A percentile compares a stretch with the other conserved stretches of the same genome.
phyloP scores from a whole-genome alignment of 1,284 basidiomycete species.

The Irpex rosettiformis region DNA sequence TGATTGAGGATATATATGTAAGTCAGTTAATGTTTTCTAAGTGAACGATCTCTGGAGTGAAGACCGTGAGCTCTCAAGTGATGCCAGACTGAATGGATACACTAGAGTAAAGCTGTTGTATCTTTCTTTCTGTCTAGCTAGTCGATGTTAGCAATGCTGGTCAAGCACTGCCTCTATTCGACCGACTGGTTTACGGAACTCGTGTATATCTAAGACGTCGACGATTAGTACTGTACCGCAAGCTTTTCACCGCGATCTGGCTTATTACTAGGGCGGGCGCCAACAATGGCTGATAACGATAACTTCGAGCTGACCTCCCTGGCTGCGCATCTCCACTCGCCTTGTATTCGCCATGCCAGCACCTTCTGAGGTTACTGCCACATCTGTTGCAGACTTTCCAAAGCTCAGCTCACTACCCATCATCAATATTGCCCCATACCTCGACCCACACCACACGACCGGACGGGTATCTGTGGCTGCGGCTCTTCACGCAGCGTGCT shows the following conservation, averaged over 20 bases:
- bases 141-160: too few species aligned
- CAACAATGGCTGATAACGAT: neutral
- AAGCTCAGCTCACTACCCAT: conserved; percentile 28
- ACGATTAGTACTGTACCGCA: neutral
- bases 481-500: conserved; percentile 69
- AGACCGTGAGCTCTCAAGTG: too few species aligned
- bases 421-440: conserved; percentile 51
- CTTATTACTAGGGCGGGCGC: too few species aligned
- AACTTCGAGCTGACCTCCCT: neutral
- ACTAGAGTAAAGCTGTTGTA: too few species aligned
- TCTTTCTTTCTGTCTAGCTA: too few species aligned
- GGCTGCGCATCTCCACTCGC: neutral
- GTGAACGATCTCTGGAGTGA: too few species aligned
- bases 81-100: too few species aligned
- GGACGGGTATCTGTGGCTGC: conserved; percentile 47
- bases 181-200: neutral
- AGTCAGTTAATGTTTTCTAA: too few species aligned
- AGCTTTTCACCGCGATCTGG: neutral
- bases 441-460: conserved; percentile 33
- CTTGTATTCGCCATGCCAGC: conserved; percentile 1
- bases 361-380: neutral
- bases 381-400: conserved; percentile 1
- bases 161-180: too few species aligned
- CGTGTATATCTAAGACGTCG: neutral
- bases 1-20: too few species aligned